Conservation (phyloP, 176 grass and related monocot species). For the Oryza nivara region DNA sequence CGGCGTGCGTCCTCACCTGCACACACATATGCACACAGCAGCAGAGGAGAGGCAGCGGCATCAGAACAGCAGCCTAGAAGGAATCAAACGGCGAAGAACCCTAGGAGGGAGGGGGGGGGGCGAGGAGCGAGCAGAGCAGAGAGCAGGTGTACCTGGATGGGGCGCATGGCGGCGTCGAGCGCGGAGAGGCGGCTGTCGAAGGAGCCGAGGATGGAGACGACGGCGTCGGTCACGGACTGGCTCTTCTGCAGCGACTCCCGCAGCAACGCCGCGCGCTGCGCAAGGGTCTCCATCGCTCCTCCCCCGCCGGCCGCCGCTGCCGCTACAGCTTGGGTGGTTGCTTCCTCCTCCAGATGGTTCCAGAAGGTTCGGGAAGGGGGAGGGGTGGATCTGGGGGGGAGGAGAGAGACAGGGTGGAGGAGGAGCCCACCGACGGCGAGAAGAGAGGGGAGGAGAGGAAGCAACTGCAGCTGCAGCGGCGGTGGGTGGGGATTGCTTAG, state of each 20-base stretch:
- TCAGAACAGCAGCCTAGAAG: not conserved
- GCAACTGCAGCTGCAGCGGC: not conserved
- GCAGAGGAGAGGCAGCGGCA: not conserved
- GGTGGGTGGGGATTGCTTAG: slow-evolving; percentile 2
- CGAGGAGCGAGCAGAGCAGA: not conserved
- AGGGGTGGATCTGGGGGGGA: slow-evolving; percentile 39
- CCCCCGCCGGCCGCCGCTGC: not conserved
- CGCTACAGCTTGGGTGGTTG: not conserved
- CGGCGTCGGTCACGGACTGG: slow-evolving; percentile 62
- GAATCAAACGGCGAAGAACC: not conserved
- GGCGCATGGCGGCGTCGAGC: slow-evolving; percentile 96
- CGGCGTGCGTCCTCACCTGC: slow-evolving; percentile 74
- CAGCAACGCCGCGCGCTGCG: slow-evolving; percentile 67
- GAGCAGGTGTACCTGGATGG: slow-evolving; percentile 59
- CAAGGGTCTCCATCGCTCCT: slow-evolving; percentile 63
- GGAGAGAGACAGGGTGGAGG: slow-evolving; percentile 7
- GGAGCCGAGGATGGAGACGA: slow-evolving; percentile 90
- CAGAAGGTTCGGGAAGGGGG: not conserved
- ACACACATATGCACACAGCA: not conserved
- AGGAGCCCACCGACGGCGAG: slow-evolving; percentile 34
- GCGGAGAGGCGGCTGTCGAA: slow-evolving; percentile 91
- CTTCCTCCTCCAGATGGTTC: not conserved
- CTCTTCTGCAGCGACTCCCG: slow-evolving; percentile 77
- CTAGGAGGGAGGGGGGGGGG: not conserved
- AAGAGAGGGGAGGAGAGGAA: not conserved